Evolutionary conservation across 2,329 filamentous ascomycete species (phyloP), one percentile per base, ranked within the genome.

Genomic region (Fusarium sp.): DNA sequence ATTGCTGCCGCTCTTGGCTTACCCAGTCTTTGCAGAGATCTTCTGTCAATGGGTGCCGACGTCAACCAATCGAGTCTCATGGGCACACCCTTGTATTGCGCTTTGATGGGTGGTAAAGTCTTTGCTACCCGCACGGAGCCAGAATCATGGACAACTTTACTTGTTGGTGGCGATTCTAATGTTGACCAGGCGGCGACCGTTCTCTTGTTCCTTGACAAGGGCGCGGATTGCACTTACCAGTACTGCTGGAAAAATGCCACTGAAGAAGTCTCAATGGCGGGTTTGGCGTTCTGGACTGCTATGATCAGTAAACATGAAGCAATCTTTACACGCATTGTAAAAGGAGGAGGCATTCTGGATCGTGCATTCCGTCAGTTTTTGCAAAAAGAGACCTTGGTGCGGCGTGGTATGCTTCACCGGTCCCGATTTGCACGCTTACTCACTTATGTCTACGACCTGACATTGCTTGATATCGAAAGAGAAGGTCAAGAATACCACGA

Each of bases 1-100:
- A 57, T 80, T 10, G 77, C 79, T 19, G 75, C 78, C 3, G 73
- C 75, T 3, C 67, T 81, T 8, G 74, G 76, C 6, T 48, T 80
- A 17, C 68, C 73, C 2, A 71, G 57, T 7, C 58, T 80, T 6
- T 77, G 75, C 62, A 50, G 61, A 32, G 59, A 70, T 10, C 71
- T 78, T 5, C n/a, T 77, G 2, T 62, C 53, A 0, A 53, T 62
- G 20, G 72, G 71, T 1, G 68, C 67, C 19, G 47, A 69, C 17
- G 40, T 75, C 32, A 70, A 75, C 27, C 43, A 65, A 9, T 27
- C 40, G 2, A 71, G 77, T 14, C 48, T 65, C 8, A 57, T 76
- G 9, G 78, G 77, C 0, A 73, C 75, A 7, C 76, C 79, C 14
- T 54, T 79, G 4, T 78, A 75, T 46, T 80, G 78, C 40, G 75